Evolutionary conservation across 2,329 filamentous ascomycete genomes (phyloP).

Genomic region (Tympanopsis confertula): DNA sequence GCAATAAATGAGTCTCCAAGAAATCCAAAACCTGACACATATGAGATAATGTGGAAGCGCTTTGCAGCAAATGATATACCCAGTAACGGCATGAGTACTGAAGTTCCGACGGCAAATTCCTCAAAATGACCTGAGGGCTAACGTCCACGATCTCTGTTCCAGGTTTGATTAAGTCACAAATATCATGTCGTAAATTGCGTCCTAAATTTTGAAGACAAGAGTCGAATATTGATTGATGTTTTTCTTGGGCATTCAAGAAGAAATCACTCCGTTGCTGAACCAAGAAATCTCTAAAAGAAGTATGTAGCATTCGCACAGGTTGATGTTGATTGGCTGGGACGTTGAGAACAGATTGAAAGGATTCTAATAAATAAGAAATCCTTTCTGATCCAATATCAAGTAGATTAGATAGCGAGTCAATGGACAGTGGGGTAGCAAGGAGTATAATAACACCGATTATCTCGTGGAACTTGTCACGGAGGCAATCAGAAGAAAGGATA

Average conservation of each 20-base stretch:
- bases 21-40: conserved; percentile 2
- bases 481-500: no score
- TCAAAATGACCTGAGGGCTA: conserved; percentile 3
- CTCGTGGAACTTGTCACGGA: conserved; percentile 8
- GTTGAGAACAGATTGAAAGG: conserved; percentile 11
- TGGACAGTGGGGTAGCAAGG: conserved; percentile 8
- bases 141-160: conserved; percentile 3
- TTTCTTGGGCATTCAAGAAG: conserved; percentile 6
- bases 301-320: conserved; percentile 11
- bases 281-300: conserved; percentile 15
- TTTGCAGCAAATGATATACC: conserved; percentile 1
- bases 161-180: conserved; percentile 5
- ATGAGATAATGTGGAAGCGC: conserved; percentile 1
- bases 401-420: conserved; percentile 5
- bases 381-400: conserved; percentile 4
- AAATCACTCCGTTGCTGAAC: conserved; percentile 5
- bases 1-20: background rate
- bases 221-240: conserved; percentile 2
- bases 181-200: conserved; percentile 3
- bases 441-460: conserved; percentile 6
- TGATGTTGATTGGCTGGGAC: conserved; percentile 4
- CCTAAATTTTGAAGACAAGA: conserved; percentile 2
- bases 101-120: background rate
- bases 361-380: conserved; percentile 6
- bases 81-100: conserved; percentile 1